Conservation (phyloP, 495 filamentous ascomycete species). For the Glarea lozoyensis region DNA sequence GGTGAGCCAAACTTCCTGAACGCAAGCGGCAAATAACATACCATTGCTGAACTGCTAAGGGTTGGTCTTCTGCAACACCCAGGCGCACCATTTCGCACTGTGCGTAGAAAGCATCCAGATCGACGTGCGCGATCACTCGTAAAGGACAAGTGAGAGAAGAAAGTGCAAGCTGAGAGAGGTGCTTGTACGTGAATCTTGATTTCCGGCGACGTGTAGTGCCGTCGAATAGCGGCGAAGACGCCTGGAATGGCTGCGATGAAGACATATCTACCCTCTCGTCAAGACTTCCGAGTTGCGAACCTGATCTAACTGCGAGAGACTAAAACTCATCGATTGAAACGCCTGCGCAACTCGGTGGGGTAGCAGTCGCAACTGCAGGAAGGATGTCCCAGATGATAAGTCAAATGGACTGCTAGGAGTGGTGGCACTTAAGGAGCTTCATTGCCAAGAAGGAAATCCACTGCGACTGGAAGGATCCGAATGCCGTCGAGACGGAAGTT, state of each 20-base stretch:
- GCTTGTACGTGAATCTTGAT: constrained; percentile 76
- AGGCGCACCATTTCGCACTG: constrained; percentile 92
- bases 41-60: constrained; percentile 89
- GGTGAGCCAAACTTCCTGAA: constrained; percentile 12
- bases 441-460: too few relatives aligned
- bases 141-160: constrained; percentile 67
- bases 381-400: too few relatives aligned
- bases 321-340: neutral
- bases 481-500: too few relatives aligned
- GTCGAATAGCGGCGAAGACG: constrained; percentile 12
- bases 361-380: too few relatives aligned
- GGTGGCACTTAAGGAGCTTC: too few relatives aligned
- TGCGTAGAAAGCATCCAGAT: constrained; percentile 97
- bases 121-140: constrained; percentile 82
- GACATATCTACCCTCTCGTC: constrained; percentile 9
- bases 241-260: constrained; percentile 20
- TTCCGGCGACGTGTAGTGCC: constrained; percentile 25
- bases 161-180: constrained; percentile 65
- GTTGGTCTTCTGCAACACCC: constrained; percentile 59
- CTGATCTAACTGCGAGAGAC: neutral
- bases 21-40: constrained; percentile 26
- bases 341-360: too few relatives aligned
- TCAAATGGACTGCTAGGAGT: too few relatives aligned
- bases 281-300: too few relatives aligned
- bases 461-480: too few relatives aligned